Base-by-base conservation (phyloP, 108 stramenopile species). In the Nitzschia sp. region DNA sequence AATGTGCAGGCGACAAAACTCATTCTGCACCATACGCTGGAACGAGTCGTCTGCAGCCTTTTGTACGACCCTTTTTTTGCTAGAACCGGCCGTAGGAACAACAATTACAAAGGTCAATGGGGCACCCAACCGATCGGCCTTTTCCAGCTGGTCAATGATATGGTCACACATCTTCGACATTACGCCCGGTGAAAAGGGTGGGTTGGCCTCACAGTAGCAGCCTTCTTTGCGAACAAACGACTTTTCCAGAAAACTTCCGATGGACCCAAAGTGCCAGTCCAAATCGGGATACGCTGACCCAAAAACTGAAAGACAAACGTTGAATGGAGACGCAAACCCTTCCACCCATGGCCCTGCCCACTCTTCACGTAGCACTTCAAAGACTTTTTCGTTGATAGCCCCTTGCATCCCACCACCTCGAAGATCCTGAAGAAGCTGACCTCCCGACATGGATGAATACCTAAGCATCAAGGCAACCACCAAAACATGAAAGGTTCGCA, bases 391-490 rank as follows among this genome's bases (percentile, higher is more conserved):
- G 59, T 91, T 83, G 52, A 91, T 77, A 1, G 90, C 85, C 30
- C 90, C 90, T 59, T 91, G 90, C 90, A 91, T 91, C 15, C 90
- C 90, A 3, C 90, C 90, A 41, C 90, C 90, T 35, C 90, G 33
- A 35, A 80, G 62, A 58, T 84, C 87, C 11, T 81, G 68, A 9
- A 88, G 53, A 13, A 81, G 82, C 34, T 88, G 85, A 0, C 84
- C 90, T 38, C 90, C 90, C 0, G 87, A 79, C 17, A 91, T 58
- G 17, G 90, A 72, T 5, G 87, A 86, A 55, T 91, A 91, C 23
- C 90, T 78, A 11, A 91, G 61, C 33, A 87, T n/a, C 22, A 83
- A 26, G 5, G 76, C 55, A 56, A 91, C 75, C 35, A 91, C 55
- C 1, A 83, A 30, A 28, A 79, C 58, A 54, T 91, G 81, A 68